Evolutionary conservation across 257 asterid genomes (phyloP).

Genomic region (Solanum ossicruentum): DNA sequence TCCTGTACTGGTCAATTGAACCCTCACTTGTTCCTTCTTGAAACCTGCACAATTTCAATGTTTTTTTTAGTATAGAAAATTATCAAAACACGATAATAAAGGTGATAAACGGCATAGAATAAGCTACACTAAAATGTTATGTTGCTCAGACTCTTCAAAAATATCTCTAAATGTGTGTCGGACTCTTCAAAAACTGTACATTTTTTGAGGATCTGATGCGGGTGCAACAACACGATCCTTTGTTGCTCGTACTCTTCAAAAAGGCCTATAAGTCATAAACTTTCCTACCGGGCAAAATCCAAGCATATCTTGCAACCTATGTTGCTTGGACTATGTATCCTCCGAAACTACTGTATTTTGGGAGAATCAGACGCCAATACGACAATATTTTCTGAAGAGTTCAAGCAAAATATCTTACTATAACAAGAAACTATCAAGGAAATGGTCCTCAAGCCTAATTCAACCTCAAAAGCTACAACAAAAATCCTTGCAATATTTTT

Average conservation of each 20-base stretch:
- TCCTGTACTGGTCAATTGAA: constrained; percentile 29
- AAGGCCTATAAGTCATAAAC: too few species aligned
- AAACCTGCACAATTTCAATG: constrained; percentile 26
- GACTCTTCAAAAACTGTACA: not conserved
- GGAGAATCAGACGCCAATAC: not conserved
- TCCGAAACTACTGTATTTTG: not conserved
- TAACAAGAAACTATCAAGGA: not conserved
- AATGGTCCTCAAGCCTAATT: not conserved
- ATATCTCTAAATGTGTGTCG: not conserved
- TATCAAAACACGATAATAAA: not conserved
- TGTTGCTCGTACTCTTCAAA: too few species aligned
- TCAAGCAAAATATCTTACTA: not conserved
- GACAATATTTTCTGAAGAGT: not conserved
- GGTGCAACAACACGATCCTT: not conserved
- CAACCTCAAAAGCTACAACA: not conserved
- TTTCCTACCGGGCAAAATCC: too few species aligned
- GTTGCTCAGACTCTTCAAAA: not conserved
- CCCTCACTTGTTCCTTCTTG: constrained; percentile 44
- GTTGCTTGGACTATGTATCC: not conserved
- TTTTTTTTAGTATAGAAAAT: not conserved
- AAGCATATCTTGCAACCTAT: too few species aligned
- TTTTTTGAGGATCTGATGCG: not conserved
- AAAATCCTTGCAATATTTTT: not conserved
- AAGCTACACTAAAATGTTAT: not conserved
- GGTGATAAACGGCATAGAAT: not conserved